Conservation (phyloP, 305 asterid genomes). For the Fraxinus xanthoxyloides region DNA sequence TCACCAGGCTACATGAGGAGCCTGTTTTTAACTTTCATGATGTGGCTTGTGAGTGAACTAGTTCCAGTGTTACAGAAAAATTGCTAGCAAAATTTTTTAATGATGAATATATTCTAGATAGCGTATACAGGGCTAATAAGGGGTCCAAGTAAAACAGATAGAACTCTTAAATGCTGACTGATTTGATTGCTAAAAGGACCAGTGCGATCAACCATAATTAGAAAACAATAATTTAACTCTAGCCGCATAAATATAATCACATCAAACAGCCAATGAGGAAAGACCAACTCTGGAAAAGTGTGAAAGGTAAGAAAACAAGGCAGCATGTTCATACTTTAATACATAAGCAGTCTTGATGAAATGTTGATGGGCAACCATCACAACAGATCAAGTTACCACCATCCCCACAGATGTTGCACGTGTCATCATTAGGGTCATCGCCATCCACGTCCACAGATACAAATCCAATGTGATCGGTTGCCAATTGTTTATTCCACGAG, state of each 20-base stretch:
- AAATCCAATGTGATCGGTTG: conserved; percentile 45
- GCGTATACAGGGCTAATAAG: not conserved
- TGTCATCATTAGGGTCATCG: conserved; percentile 88
- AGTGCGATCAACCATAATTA: not conserved
- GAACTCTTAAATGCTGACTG: not conserved
- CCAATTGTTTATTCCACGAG: conserved; percentile 70
- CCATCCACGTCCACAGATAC: conserved; percentile 69
- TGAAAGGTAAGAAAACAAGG: conserved; percentile 9
- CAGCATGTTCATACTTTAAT: conserved; percentile 50
- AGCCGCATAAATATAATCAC: conserved; percentile 18
- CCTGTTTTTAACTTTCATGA: not conserved
- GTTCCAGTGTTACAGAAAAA: not conserved
- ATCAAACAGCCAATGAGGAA: conserved; percentile 22
- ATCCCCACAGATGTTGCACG: conserved; percentile 90
- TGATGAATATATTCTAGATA: not conserved
- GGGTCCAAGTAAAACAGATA: not conserved
- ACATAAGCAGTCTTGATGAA: conserved; percentile 83
- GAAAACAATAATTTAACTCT: conserved; percentile 6
- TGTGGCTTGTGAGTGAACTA: not conserved
- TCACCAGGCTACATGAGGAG: not conserved
- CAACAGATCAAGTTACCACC: conserved; percentile 96
- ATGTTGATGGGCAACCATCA: conserved; percentile 93
- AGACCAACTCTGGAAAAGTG: not conserved
- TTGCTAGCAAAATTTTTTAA: not conserved
- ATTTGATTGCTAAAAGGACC: not conserved